phyloP scores from a whole-genome alignment of 495 filamentous ascomycete genomes.

The Penicillium riverlandense region DNA sequence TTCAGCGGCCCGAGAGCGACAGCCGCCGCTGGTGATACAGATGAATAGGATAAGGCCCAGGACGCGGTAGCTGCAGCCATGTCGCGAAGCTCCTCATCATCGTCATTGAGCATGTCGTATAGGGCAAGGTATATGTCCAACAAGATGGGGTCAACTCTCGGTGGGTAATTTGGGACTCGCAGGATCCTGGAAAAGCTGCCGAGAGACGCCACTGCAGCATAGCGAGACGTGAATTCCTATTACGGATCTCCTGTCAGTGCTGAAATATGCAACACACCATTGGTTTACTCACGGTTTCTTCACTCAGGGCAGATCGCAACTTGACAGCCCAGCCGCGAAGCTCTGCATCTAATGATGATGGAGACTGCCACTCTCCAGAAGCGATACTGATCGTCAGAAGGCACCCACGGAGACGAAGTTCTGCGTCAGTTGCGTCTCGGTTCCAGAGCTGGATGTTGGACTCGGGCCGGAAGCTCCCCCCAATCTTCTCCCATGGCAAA shows the following conservation, averaged over 20 bases:
- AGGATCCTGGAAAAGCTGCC: constrained; percentile 23
- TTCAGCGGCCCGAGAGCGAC: constrained; percentile 36
- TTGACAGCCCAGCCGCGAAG: constrained; percentile 24
- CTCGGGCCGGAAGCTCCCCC: constrained; percentile 15
- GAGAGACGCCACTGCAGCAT: constrained; percentile 45
- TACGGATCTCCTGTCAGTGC: not conserved
- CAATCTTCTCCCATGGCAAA: constrained; percentile 21
- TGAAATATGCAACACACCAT: no score
- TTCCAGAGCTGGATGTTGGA: constrained; percentile 26
- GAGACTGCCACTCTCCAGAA: constrained; percentile 10
- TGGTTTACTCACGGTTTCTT: constrained; percentile 32
- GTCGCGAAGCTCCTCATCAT: constrained; percentile 81
- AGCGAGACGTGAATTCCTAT: constrained; percentile 60
- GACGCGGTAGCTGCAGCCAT: constrained; percentile 49
- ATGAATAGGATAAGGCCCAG: constrained; percentile 32
- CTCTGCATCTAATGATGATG: constrained; percentile 10
- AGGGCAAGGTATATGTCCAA: constrained; percentile 43
- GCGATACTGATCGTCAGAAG: constrained; percentile 51
- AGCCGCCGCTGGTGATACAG: constrained; percentile 19
- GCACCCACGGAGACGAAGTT: constrained; percentile 42
- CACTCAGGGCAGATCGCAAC: constrained; percentile 30
- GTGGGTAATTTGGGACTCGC: constrained; percentile 12
- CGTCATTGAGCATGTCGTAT: constrained; percentile 70
- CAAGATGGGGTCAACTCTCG: constrained; percentile 22
- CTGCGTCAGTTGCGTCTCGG: constrained; percentile 35